Evolutionary conservation across 441 rosid species (phyloP), one percentile per base, ranked within the genome.

Genomic region (Corymbia calophylla): DNA sequence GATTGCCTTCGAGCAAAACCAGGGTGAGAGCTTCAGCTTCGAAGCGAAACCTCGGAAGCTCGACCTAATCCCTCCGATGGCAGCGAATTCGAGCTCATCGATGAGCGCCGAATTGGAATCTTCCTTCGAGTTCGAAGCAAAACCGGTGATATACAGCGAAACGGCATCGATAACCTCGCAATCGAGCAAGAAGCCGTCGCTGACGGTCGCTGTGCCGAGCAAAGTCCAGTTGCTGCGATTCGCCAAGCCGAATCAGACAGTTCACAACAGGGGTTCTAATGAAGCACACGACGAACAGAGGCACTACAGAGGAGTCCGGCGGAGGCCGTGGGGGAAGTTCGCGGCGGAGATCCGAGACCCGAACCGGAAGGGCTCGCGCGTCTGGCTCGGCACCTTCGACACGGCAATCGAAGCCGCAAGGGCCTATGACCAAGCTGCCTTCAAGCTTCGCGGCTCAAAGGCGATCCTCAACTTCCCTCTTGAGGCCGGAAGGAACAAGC

Each of bases 331-430:
- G 99, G 99, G 99, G 31, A 97, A 97, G 91, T 97, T 92, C 92
- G 99, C 99, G 9, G 98, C 99, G 44, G 99, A 97, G 94, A 97
- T 97, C 91, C 94, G 99, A 32, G 99, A 97, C 90, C 99, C 99
- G 29, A 95, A 86, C 92, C 91, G 95, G 88, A 95, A 92, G 60
- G 98, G 99, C 12, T 87, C 96, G 13, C 93, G 99, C 16, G 90
- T 96, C 86, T 97, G 99, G 99, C 96, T 97, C 1, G 99, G 99
- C 86, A 97, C 99, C 32, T 97, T 94, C 88, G 94, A 95, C 62
- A 94, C 96, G 9, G 96, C 97, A 23, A 91, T 97, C 21, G 96
- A 95, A 91, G 98, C 99, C 10, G 99, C 99, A n/a, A 93, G 93
- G 91, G 99, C 99, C 82, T 97, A 97, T 90, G 99, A 97, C 89